Base-by-base conservation (phyloP, 2,329 filamentous ascomycete species). In the Colletotrichum sp. region DNA sequence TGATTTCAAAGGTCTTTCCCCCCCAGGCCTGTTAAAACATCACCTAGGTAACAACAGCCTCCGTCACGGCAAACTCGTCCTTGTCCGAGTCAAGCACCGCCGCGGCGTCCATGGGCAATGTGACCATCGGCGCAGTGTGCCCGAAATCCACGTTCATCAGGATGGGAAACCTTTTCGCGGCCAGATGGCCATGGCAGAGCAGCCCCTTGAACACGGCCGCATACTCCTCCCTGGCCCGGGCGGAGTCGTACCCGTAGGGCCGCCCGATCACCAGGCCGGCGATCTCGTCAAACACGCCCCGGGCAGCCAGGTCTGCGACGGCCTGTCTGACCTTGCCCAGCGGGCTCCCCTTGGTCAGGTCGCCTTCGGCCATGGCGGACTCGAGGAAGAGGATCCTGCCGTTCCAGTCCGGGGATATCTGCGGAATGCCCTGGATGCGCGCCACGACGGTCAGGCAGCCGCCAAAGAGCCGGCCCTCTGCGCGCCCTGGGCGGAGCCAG, bases 381-480 rank as follows among this genome's bases (percentile, higher is more conserved):
- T 88, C 87, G 2, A 88, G 77, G 76, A 88, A 86, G 34, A 86
- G 80, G 72, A 85, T 83, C 16, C 83, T 78, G 8, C 84, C 82
- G 7, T 79, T 72, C 86, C 86, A 85, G 78, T 85, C 82, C 0
- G 85, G 83, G 5, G 79, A 78, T 36, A 87, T 80, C 2, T 77
- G 76, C 1, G 74, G 79, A 13, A 87, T 79, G 2, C 83, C 86
- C 2, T 79, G 77, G 9, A 87, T 72, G 2, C 86, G 85, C 7
- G 81, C 83, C 60, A 86, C 82, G n/a, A 86, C 83, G 0, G 84
- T 84, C 19, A 87, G 79, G 44, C 85, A 87, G 3, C 84, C 86
- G 25, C 86, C 86, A 55, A 87, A 87, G 78, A 81, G 86, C 44
- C 84, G 86, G 3, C 89, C 90, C 9, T 87, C 75, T 1, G 81